phyloP scores from a whole-genome alignment of 768 basidiomycete genomes.

The Tubosaeta sp. region DNA sequence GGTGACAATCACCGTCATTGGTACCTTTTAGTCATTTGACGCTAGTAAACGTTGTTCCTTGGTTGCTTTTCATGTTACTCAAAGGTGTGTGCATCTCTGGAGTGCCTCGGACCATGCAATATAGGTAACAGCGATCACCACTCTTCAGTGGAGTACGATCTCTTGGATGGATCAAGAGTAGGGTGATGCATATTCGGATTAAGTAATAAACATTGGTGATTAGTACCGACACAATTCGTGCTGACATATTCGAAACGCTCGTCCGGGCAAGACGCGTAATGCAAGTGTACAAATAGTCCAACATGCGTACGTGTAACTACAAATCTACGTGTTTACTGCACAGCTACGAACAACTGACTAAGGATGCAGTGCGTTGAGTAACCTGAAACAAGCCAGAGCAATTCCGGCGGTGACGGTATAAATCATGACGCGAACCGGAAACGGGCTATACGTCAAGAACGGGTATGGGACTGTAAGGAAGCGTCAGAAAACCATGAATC shows the following conservation, averaged over 20 bases:
- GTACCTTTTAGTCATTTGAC: constrained; percentile 21
- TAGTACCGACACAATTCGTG: constrained; percentile 1
- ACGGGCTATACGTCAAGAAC: constrained; percentile 62
- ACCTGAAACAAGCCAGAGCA: constrained; percentile 52
- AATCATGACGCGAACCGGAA: constrained; percentile 50
- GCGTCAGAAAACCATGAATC: constrained; percentile 1
- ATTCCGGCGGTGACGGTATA: constrained; percentile 51
- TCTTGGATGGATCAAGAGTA: not conserved
- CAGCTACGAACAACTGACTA: constrained; percentile 1
- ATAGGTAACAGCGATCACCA: constrained; percentile 53
- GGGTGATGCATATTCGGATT: no score
- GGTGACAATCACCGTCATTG: constrained; percentile 8
- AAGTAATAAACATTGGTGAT: no score
- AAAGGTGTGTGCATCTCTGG: constrained; percentile 54
- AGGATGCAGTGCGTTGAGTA: constrained; percentile 56
- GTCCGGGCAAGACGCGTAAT: not conserved
- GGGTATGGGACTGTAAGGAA: constrained; percentile 70
- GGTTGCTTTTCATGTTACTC: not conserved
- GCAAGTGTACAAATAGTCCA: not conserved
- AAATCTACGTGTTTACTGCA: not conserved
- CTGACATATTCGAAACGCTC: not conserved
- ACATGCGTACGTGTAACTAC: not conserved
- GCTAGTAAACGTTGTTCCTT: not conserved
- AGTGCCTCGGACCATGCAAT: constrained; percentile 45
- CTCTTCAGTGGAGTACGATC: constrained; percentile 42